phyloP scores from a whole-genome alignment of 2,329 filamentous ascomycete genomes.

The Akanthomyces muscarius region DNA sequence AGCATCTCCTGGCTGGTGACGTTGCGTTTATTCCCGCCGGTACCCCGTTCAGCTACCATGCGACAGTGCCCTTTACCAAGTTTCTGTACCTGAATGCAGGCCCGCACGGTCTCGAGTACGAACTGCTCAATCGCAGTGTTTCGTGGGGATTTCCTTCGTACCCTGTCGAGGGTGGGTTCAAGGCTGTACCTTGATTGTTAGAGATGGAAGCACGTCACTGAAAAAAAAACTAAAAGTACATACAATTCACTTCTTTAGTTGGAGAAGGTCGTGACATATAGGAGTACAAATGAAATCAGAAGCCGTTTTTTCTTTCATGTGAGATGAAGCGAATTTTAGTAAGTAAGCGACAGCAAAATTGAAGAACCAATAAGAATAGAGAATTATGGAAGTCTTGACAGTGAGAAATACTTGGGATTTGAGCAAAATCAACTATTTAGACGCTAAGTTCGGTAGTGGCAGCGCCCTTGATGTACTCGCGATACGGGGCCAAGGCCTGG shows the following conservation, averaged over 20 bases:
- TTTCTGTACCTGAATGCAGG: conserved; percentile 27
- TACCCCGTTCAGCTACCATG: conserved; percentile 23
- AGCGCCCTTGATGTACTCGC: conserved; percentile 31
- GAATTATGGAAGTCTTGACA: too few relatives aligned
- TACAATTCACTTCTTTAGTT: too few relatives aligned
- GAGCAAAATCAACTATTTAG: conserved; percentile 20
- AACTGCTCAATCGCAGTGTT: conserved; percentile 22
- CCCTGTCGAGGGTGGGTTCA: conserved; percentile 13
- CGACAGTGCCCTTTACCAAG: conserved; percentile 25
- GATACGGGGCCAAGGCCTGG: conserved; percentile 37
- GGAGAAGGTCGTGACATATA: too few relatives aligned
- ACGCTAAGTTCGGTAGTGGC: conserved; percentile 37
- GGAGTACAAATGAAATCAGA: too few relatives aligned
- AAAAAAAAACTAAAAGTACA: too few relatives aligned
- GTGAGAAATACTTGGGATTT: too few relatives aligned
- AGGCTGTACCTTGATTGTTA: background rate
- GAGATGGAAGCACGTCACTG: too few relatives aligned
- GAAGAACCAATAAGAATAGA: too few relatives aligned
- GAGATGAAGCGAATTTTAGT: too few relatives aligned
- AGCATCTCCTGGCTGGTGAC: conserved; percentile 25
- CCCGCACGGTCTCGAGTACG: conserved; percentile 23
- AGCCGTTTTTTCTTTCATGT: too few relatives aligned
- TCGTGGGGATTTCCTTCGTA: conserved; percentile 24
- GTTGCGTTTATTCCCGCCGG: conserved; percentile 26
- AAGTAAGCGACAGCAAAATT: too few relatives aligned